These are phyloP conservation scores for Pholiota microspora DNA, from an alignment of 768 basidiomycete species.

Conservation along the genomic window DNA sequence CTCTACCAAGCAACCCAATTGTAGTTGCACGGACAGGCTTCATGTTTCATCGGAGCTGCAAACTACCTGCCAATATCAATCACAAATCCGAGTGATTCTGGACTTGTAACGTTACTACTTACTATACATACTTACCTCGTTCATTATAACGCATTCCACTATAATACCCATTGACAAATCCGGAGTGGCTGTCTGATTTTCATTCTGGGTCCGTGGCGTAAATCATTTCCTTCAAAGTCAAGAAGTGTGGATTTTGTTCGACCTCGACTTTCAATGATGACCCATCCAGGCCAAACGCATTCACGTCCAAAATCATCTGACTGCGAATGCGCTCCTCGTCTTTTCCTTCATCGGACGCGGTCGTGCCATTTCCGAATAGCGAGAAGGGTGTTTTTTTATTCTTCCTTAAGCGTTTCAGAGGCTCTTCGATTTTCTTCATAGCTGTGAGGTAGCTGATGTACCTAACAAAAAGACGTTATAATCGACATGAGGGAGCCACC, in stretches of 20 bases:
- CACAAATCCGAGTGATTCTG: not conserved
- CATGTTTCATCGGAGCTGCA: constrained; percentile 53
- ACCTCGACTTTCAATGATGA: constrained; percentile 65
- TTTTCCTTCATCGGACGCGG: constrained; percentile 62
- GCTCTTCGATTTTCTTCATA: constrained; percentile 93
- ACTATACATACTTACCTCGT: not conserved
- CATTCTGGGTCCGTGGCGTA: constrained; percentile 39
- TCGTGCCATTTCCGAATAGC: constrained; percentile 60
- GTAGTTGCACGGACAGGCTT: constrained; percentile 44
- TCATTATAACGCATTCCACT: not conserved
- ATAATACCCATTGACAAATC: not conserved
- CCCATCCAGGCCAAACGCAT: constrained; percentile 80
- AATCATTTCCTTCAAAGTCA: constrained; percentile 59
- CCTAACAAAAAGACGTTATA: too few relatives aligned
- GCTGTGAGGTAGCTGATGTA: constrained; percentile 78
- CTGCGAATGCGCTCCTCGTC: constrained; percentile 87
- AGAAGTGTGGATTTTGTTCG: constrained; percentile 48
- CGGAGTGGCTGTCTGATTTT: not conserved
- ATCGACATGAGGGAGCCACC: not conserved
- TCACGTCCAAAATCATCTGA: constrained; percentile 85
- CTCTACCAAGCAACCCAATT: constrained; percentile 10
- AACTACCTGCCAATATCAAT: constrained; percentile 15
- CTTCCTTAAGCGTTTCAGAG: constrained; percentile 82
- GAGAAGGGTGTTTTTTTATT: constrained; percentile 79
- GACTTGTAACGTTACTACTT: constrained; percentile 8